phyloP scores from a whole-genome alignment of 345 rosid genomes.

The Rhodamnia rubescens region DNA sequence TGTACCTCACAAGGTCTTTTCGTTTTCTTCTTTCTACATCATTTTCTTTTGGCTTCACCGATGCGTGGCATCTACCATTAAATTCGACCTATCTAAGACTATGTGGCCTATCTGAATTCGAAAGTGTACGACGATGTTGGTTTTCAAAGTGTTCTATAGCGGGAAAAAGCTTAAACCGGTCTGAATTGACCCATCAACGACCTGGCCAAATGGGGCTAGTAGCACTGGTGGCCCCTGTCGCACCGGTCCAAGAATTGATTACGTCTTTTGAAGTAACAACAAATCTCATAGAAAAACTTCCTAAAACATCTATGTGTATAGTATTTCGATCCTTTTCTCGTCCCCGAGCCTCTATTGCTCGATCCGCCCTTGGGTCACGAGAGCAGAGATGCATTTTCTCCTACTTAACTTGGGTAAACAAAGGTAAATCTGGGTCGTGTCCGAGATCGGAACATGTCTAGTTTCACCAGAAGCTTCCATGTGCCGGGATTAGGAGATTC shows the following conservation, averaged over 20 bases:
- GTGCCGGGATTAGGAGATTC: too few species aligned
- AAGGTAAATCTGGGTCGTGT: neutral
- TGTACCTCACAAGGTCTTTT: neutral
- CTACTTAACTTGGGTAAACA: neutral
- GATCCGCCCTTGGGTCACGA: too few species aligned
- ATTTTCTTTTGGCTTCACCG: neutral
- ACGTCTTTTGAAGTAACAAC: accelerated
- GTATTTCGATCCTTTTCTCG: too few species aligned
- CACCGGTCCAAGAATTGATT: neutral
- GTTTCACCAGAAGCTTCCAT: neutral
- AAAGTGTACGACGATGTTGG: neutral
- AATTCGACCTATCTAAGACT: neutral
- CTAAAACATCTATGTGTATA: too few species aligned
- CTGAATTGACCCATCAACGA: neutral
- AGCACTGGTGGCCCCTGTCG: neutral
- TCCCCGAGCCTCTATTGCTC: too few species aligned
- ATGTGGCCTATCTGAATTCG: neutral
- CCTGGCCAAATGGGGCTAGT: neutral
- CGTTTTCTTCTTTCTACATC: neutral
- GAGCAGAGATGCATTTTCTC: neutral
- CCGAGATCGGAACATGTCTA: neutral
- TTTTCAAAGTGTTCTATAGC: neutral
- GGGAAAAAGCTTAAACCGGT: neutral
- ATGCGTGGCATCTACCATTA: neutral
- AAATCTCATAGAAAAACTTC: too few species aligned